Conservation (phyloP, 1,284 basidiomycete genomes). For the Moesziomyces aphidis region DNA sequence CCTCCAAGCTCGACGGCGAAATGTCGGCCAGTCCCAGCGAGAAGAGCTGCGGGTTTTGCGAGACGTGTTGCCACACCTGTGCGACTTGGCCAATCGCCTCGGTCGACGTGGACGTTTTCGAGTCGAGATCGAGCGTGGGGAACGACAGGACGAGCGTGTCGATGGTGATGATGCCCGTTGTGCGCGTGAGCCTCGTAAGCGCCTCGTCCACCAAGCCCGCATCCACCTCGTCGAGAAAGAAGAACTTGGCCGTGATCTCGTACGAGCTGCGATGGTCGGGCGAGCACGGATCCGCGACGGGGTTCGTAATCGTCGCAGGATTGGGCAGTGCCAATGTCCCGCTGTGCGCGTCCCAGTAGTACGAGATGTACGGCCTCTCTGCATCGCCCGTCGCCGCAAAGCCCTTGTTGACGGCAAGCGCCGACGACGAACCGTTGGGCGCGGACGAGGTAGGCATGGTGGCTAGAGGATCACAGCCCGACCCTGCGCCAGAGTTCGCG, state of each 20-base stretch:
- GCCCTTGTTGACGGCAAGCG: slow-evolving; percentile 29
- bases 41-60: slow-evolving; percentile 47
- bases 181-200: slow-evolving; percentile 42
- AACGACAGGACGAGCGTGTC: slow-evolving; percentile 58
- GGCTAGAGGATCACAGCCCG: slow-evolving; percentile 32
- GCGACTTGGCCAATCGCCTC: slow-evolving; percentile 4
- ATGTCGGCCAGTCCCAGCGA: slow-evolving; percentile 56
- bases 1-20: slow-evolving; percentile 25
- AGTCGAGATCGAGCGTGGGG: slow-evolving; percentile 43
- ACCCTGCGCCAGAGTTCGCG: slow-evolving; percentile 20
- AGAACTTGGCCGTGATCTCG: slow-evolving; percentile 64
- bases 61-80: slow-evolving; percentile 38
- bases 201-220: slow-evolving; percentile 50
- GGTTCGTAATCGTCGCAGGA: slow-evolving; percentile 53
- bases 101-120: slow-evolving; percentile 1
- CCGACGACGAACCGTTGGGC: slow-evolving; percentile 1
- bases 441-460: slow-evolving; percentile 29
- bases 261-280: slow-evolving; percentile 48
- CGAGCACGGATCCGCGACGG: slow-evolving; percentile 53
- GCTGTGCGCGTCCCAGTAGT: slow-evolving; percentile 31
- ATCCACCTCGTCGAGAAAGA: slow-evolving; percentile 45
- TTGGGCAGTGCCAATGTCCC: slow-evolving; percentile 50
- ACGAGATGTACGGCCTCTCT: slow-evolving; percentile 56
- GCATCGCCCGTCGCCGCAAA: slow-evolving; percentile 46
- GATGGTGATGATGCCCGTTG: slow-evolving; percentile 56